phyloP scores from a whole-genome alignment of 371 early-diverging fungal genomes.

The Catenaria anguillulae region DNA sequence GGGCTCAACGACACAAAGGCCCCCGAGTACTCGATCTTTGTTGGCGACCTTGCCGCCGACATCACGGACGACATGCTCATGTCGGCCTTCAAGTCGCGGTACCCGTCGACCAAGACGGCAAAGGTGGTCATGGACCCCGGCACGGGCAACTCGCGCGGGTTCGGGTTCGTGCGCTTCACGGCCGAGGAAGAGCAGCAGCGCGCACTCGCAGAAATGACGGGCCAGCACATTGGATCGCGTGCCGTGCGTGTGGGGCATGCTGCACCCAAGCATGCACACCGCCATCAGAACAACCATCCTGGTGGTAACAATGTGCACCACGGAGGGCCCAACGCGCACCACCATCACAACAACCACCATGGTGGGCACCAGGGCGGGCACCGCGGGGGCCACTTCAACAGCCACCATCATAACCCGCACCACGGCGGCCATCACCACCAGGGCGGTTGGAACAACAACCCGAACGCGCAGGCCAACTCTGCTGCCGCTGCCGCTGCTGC shows the following conservation, averaged over 20 bases:
- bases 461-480: slow-evolving; percentile 6
- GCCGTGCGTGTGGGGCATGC: slow-evolving; percentile 73
- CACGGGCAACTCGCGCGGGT: slow-evolving; percentile 57
- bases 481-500: slow-evolving; percentile 14
- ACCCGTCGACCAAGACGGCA: slow-evolving; percentile 53
- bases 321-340: slow-evolving; percentile 24
- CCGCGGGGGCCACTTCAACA: not conserved
- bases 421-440: not conserved
- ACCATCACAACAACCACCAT: slow-evolving; percentile 14
- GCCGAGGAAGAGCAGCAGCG: slow-evolving; percentile 54
- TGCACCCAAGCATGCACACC: slow-evolving; percentile 42
- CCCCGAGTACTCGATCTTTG: slow-evolving; percentile 69
- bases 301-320: slow-evolving; percentile 12
- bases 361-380: not conserved
- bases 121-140: slow-evolving; percentile 66
- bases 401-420: slow-evolving; percentile 11
- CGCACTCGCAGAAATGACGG: slow-evolving; percentile 68
- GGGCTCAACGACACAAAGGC: slow-evolving; percentile 36
- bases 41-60: slow-evolving; percentile 67
- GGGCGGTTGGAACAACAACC: not conserved
- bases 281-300: not conserved
- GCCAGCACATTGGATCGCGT: slow-evolving; percentile 49
- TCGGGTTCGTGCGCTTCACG: slow-evolving; percentile 69
- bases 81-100: slow-evolving; percentile 28
- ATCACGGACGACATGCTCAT: slow-evolving; percentile 25